Percentiles rank a stretch among this genome's conserved stretches.
phyloP scores from a whole-genome alignment of 2,329 filamentous ascomycete genomes.

The Calonectria crousiana region DNA sequence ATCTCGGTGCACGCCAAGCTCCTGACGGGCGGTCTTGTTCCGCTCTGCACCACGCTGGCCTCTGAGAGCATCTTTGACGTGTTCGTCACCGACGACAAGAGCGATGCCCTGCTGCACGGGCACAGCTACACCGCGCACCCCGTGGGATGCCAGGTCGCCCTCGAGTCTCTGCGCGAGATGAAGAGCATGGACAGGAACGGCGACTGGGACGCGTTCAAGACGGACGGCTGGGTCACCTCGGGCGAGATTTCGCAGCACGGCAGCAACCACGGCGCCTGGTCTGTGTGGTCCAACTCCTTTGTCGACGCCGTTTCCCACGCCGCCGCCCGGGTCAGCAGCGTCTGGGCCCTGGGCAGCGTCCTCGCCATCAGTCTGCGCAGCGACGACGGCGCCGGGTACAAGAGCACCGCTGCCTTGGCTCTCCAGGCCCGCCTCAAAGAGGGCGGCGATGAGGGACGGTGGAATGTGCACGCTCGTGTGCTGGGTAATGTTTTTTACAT shows the following conservation, averaged over 20 bases:
- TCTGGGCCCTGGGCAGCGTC: slow-evolving; percentile 81
- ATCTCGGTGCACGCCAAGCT: slow-evolving; percentile 87
- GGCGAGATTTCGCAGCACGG: not conserved
- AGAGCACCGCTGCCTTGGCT: slow-evolving; percentile 58
- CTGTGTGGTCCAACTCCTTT: slow-evolving; percentile 75
- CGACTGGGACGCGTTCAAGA: slow-evolving; percentile 61
- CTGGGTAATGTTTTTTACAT: slow-evolving; percentile 70
- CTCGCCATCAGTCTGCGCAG: slow-evolving; percentile 71
- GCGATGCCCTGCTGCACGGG: slow-evolving; percentile 83
- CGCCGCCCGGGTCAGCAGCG: slow-evolving; percentile 67
- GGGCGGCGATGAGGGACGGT: slow-evolving; percentile 46
- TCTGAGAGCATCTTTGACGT: slow-evolving; percentile 79
- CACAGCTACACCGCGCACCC: slow-evolving; percentile 91
- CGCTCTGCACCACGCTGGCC: slow-evolving; percentile 81
- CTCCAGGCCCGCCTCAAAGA: slow-evolving; percentile 54
- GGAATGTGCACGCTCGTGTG: slow-evolving; percentile 67
- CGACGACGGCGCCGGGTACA: slow-evolving; percentile 58
- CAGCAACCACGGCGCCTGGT: slow-evolving; percentile 64
- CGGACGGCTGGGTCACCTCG: slow-evolving; percentile 12
- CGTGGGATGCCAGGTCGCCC: slow-evolving; percentile 82
- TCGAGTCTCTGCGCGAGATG: slow-evolving; percentile 74
- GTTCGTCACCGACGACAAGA: slow-evolving; percentile 80
- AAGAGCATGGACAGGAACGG: slow-evolving; percentile 66
- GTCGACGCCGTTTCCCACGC: slow-evolving; percentile 69
- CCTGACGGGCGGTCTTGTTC: slow-evolving; percentile 83